Percentiles rank a stretch among this genome's conserved stretches.
Evolutionary conservation across 83 land plant species (phyloP).

Genomic region (Picea abies): DNA sequence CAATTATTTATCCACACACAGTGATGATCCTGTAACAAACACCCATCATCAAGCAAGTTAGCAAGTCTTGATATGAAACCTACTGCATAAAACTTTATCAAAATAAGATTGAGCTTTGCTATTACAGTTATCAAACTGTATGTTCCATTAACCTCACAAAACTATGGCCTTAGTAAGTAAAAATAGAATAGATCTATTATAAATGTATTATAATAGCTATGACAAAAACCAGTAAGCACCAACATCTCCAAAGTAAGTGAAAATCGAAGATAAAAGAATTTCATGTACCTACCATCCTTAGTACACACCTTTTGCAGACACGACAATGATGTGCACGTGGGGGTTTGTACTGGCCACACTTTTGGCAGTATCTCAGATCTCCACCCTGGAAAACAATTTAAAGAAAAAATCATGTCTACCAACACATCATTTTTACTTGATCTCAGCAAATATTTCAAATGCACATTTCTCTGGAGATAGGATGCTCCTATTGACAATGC

Average conservation of each 20-base stretch:
- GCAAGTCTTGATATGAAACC: background rate
- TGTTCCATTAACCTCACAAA: background rate
- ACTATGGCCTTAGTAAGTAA: background rate
- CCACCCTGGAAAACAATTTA: conserved; percentile 72
- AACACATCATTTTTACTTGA: background rate
- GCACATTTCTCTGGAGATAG: background rate
- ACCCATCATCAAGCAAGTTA: background rate
- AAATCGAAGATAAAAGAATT: background rate
- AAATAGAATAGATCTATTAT: conserved; percentile 4
- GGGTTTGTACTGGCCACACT: conserved; percentile 91
- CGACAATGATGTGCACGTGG: conserved; percentile 99
- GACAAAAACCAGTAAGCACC: background rate
- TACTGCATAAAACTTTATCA: conserved; percentile 1
- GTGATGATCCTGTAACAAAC: conserved; percentile 85
- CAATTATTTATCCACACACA: conserved; percentile 99
- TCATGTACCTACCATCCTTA: conserved; percentile 65
- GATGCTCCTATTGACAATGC: background rate
- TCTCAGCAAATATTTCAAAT: background rate
- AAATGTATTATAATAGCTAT: background rate
- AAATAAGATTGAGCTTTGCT: background rate
- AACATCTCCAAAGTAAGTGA: conserved; percentile 8
- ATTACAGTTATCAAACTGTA: background rate
- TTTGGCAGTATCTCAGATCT: conserved; percentile 92
- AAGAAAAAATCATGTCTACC: background rate
- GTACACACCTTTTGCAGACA: conserved; percentile 83